Conservation (phyloP, 108 stramenopile species). For the Chaetoceros tenuissimus region DNA sequence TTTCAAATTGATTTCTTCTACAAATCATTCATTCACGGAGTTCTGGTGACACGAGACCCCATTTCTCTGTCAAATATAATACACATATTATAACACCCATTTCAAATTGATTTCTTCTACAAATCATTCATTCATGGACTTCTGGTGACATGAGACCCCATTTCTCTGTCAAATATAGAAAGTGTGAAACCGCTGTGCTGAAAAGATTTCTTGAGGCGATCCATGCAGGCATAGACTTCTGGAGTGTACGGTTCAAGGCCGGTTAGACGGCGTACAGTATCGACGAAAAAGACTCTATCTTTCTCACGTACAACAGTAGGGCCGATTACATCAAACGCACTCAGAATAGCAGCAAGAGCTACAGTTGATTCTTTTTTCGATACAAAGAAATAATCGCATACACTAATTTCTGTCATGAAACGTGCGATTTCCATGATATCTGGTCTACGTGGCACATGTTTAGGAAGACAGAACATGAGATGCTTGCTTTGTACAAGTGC, state of each 20-base stretch:
- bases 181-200: neutral
- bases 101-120: no score
- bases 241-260: neutral
- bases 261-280: neutral
- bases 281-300: neutral
- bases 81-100: no score
- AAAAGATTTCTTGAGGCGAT: neutral
- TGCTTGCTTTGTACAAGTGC: conserved; percentile 49
- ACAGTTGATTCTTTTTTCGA: conserved; percentile 41
- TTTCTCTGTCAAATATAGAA: neutral
- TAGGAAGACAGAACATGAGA: conserved; percentile 34
- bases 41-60: no score
- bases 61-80: no score
- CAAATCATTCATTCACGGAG: no score
- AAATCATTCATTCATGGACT: no score
- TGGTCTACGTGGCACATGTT: neutral
- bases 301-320: neutral
- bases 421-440: conserved; percentile 53
- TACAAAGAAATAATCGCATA: conserved; percentile 66
- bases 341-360: conserved; percentile 56
- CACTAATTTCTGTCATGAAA: conserved; percentile 64
- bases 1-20: no score
- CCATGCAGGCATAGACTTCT: neutral
- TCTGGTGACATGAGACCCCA: no score
- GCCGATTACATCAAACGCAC: conserved; percentile 40